Base-by-base conservation (phyloP, 495 filamentous ascomycete species). In the Neurospora sp. region DNA sequence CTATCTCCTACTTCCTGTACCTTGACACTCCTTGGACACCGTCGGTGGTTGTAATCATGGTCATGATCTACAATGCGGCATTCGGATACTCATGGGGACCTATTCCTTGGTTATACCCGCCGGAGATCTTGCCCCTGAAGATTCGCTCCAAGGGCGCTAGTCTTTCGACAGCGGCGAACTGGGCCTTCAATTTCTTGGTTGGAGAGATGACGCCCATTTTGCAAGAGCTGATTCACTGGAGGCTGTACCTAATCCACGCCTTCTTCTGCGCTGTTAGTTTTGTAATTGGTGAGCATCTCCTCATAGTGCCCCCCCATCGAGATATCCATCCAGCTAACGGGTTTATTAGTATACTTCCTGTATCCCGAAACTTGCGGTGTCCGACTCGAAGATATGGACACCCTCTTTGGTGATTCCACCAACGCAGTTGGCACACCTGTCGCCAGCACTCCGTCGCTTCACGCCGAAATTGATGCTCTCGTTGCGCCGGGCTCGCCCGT, bases 51-150 rank as follows among this genome's bases (percentile, higher is more conserved):
- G 96, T 98, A 69, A 81, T 97, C 27, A 93, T 97, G 79, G 96
- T 99, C 74, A 97, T 99, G 90, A 91, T 97, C 69, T 99, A 99
- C 84, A 99, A 99, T 79, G 96, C 96, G 16, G 92, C 96, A 20
- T 99, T 99, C 79, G 96, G 96, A 39, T 96, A 94, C 73, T 98
- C 95, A n/a, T 99, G 96, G 96, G 96, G 96, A 39, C 96, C 96
- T 4, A 94, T 99, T 71, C 96, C 96, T 0, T 99, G 96, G 96
- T 87, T 98, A 12, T 99, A 99, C 79, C 96, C 96, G 4, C 96
- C 96, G 9, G 96, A 99, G 86, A 99, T 99, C 79, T 84, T 99
- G 70, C 96, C 96, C 2, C 86, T 99, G 74, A 98, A 96, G 82
- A 98, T 99, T 78, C 90, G 96, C 72, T 97, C 96, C 23, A 99